Percentiles rank a stretch among this genome's conserved stretches.
Conservation (phyloP, 208 protist species). For the Leishmania lainsoni region DNA sequence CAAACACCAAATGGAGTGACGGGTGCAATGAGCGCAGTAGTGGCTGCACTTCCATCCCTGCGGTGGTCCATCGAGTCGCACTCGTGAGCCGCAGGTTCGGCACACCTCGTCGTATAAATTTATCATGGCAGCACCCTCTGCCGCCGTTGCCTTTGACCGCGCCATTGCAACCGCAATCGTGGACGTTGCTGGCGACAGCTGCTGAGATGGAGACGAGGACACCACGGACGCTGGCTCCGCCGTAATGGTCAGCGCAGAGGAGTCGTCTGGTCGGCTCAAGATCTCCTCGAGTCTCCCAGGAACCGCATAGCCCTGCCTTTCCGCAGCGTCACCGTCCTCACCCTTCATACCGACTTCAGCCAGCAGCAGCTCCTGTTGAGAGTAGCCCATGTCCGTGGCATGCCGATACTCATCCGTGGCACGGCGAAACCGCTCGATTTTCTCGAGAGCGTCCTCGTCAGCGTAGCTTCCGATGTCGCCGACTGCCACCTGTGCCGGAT, state of each 20-base stretch:
- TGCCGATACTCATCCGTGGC: constrained; percentile 83
- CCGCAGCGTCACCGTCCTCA: not conserved
- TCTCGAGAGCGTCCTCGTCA: constrained; percentile 66
- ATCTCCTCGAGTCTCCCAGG: constrained; percentile 51
- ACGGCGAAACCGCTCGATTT: constrained; percentile 63
- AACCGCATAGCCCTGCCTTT: constrained; percentile 12
- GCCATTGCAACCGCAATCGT: constrained; percentile 29
- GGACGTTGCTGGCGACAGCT: constrained; percentile 8
- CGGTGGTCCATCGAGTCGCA: constrained; percentile 44
- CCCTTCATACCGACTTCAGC: constrained; percentile 32
- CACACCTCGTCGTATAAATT: constrained; percentile 63
- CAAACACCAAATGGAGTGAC: constrained; percentile 73
- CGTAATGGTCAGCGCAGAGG: constrained; percentile 7
- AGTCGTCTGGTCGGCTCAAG: constrained; percentile 37
- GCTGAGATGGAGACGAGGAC: not conserved
- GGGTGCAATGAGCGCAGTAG: constrained; percentile 67
- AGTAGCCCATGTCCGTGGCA: constrained; percentile 78
- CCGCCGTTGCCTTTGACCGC: constrained; percentile 18
- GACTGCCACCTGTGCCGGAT: constrained; percentile 34
- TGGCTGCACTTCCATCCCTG: constrained; percentile 74
- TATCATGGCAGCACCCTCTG: not conserved
- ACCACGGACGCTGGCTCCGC: not conserved
- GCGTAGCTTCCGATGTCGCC: constrained; percentile 77
- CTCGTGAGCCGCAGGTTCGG: constrained; percentile 54
- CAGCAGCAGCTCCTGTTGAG: constrained; percentile 72